These are phyloP conservation scores for Arthrobotrys sphaeroides DNA, from an alignment of 2,329 filamentous ascomycete species.

Conservation along the genomic window DNA sequence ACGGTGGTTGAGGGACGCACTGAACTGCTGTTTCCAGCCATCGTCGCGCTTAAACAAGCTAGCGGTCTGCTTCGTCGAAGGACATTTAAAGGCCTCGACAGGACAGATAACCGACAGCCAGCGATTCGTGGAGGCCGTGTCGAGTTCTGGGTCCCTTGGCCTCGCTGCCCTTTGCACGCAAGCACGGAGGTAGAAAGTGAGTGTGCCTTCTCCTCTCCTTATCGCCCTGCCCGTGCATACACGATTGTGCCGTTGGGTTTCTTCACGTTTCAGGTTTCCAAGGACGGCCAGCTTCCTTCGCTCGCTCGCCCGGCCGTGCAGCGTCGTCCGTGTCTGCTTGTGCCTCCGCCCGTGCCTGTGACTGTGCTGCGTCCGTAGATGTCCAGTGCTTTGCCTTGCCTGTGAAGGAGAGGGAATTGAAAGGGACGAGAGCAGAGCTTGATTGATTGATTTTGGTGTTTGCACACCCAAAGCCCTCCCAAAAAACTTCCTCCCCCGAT, in stretches of 20 bases:
- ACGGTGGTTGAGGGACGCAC: slow-evolving; percentile 34
- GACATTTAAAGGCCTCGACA: slow-evolving; percentile 32
- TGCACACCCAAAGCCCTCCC: slow-evolving; percentile 3
- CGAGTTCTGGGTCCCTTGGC: slow-evolving; percentile 40
- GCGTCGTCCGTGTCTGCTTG: background rate
- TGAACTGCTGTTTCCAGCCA: slow-evolving; percentile 50
- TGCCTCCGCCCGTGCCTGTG: background rate
- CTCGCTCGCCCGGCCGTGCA: slow-evolving; percentile 12
- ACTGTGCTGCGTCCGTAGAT: background rate
- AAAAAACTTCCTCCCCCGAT: slow-evolving; percentile 46
- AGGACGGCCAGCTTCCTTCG: slow-evolving; percentile 15
- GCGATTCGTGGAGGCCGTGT: slow-evolving; percentile 41
- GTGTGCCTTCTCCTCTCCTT: slow-evolving; percentile 5
- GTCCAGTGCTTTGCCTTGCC: background rate
- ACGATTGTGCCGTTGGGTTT: slow-evolving; percentile 26
- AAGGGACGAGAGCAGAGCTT: slow-evolving; percentile 8
- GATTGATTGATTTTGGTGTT: slow-evolving; percentile 11
- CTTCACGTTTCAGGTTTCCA: slow-evolving; percentile 48
- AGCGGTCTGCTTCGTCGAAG: slow-evolving; percentile 21
- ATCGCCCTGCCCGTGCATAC: slow-evolving; percentile 24
- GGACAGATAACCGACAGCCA: slow-evolving; percentile 52
- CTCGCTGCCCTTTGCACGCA: background rate
- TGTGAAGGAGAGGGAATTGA: background rate
- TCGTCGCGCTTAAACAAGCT: slow-evolving; percentile 46
- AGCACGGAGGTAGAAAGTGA: background rate